These are phyloP conservation scores for Grigorovia humatica DNA, from an alignment of 805 yeast species.

Conservation along the genomic window DNA sequence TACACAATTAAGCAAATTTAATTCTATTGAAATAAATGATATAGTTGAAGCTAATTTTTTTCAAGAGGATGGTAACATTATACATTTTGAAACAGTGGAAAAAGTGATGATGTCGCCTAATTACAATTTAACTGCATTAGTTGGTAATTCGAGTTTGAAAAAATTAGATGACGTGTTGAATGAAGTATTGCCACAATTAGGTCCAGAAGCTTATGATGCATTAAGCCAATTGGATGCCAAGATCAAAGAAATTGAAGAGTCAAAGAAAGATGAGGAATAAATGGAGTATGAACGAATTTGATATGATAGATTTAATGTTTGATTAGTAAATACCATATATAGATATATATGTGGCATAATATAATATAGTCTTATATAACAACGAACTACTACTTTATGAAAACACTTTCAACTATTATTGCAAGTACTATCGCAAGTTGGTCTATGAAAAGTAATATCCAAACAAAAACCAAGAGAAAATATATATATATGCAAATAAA, in stretches of 20 bases:
- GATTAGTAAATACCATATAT: no score
- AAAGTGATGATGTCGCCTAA: slow-evolving; percentile 82
- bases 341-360: no score
- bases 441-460: no score
- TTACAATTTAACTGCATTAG: slow-evolving; percentile 86
- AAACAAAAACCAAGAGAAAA: no score
- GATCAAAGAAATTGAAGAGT: slow-evolving; percentile 32
- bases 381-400: no score
- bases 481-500: no score
- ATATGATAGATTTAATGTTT: neutral
- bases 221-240: slow-evolving; percentile 84
- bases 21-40: slow-evolving; percentile 79
- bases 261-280: no score
- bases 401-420: no score
- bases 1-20: slow-evolving; percentile 77
- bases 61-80: slow-evolving; percentile 90
- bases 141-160: slow-evolving; percentile 92
- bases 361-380: no score
- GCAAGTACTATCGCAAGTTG: no score
- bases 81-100: slow-evolving; percentile 94
- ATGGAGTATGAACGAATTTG: neutral
- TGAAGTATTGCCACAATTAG: slow-evolving; percentile 88
- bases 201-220: slow-evolving; percentile 88
- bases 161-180: slow-evolving; percentile 87
- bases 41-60: slow-evolving; percentile 97